Conservation (phyloP, 2,329 filamentous ascomycete species). For the Ascosphaera aggregata region DNA sequence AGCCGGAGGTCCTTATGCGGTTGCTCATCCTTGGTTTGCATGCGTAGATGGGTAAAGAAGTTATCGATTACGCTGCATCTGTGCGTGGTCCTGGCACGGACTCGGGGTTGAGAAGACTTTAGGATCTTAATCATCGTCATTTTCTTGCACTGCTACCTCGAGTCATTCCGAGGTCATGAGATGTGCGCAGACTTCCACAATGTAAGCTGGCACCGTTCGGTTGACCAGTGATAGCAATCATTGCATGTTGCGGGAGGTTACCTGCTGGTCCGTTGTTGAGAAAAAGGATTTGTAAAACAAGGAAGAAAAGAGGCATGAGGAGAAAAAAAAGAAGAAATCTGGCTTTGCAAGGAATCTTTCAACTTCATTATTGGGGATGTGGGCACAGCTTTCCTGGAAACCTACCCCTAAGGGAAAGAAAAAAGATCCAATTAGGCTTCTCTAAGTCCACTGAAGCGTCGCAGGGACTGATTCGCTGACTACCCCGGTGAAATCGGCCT, state of each 20-base stretch:
- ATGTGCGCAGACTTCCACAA: too few species aligned
- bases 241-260: not conserved
- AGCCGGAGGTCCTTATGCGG: not conserved
- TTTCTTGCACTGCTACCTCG: too few species aligned
- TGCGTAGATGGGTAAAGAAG: not conserved
- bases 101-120: too few species aligned
- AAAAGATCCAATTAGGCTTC: not conserved
- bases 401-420: not conserved
- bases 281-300: not conserved
- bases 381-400: not conserved
- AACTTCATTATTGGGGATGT: not conserved
- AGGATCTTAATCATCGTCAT: not conserved
- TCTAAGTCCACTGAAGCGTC: not conserved
- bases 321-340: slow-evolving; percentile 1
- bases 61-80: not conserved
- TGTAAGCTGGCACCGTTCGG: not conserved
- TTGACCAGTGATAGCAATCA: not conserved
- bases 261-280: not conserved
- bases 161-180: not conserved
- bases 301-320: not conserved
- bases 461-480: not conserved
- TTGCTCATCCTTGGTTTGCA: not conserved
- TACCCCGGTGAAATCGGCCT: not conserved
- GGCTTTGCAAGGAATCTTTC: slow-evolving; percentile 1
- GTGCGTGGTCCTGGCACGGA: not conserved